phyloP scores from a whole-genome alignment of 2,329 filamentous ascomycete genomes.

The Monilinia fructicola region DNA sequence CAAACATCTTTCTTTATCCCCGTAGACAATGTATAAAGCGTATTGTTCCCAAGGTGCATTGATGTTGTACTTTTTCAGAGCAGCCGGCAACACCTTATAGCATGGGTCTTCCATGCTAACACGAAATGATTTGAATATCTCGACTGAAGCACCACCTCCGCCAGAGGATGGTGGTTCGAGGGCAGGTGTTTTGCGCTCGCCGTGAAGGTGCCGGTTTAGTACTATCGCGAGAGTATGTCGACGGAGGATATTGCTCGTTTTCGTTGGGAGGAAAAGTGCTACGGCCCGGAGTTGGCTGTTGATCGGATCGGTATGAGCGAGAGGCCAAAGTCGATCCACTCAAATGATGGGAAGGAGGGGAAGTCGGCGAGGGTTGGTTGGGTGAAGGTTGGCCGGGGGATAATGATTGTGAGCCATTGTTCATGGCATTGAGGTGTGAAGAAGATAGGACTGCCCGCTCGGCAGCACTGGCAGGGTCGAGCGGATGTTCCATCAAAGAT shows the following conservation, averaged over 20 bases:
- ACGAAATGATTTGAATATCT: constrained; percentile 98
- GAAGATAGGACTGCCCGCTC: constrained; percentile 66
- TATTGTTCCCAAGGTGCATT: constrained; percentile 97
- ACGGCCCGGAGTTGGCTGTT: constrained; percentile 52
- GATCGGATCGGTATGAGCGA: constrained; percentile 58
- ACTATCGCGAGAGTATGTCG: constrained; percentile 39
- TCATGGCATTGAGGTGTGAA: constrained; percentile 69
- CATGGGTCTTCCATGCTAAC: constrained; percentile 98
- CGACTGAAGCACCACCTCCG: constrained; percentile 60
- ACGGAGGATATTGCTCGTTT: constrained; percentile 37
- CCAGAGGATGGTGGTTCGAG: constrained; percentile 58
- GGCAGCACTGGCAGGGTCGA: constrained; percentile 69
- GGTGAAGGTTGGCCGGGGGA: constrained; percentile 61
- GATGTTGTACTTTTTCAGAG: constrained; percentile 97
- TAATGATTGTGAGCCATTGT: constrained; percentile 56
- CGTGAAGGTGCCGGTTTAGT: constrained; percentile 46
- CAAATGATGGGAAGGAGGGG: constrained; percentile 50
- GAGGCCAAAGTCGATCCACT: constrained; percentile 53
- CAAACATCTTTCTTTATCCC: constrained; percentile 94
- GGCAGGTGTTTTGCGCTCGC: constrained; percentile 61
- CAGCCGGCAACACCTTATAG: constrained; percentile 93
- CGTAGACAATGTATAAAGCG: constrained; percentile 95
- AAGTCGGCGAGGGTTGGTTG: constrained; percentile 70
- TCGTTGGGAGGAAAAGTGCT: constrained; percentile 57
- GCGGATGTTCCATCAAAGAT: constrained; percentile 59